phyloP scores from a whole-genome alignment of 2,329 filamentous ascomycete genomes.

The Monilinia aucupariae region DNA sequence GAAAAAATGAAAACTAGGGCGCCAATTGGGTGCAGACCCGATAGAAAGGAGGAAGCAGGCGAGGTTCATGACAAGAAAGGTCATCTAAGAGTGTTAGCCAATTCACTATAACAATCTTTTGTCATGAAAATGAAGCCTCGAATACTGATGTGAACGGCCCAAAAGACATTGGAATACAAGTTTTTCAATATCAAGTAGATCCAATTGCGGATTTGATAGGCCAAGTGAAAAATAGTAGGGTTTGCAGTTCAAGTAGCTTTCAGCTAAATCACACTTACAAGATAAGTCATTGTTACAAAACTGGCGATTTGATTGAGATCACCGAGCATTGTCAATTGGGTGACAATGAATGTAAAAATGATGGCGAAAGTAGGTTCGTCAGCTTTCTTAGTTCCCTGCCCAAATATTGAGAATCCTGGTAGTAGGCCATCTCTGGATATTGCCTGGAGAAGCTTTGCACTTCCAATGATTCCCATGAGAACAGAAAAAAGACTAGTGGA shows the following conservation, averaged over 20 bases:
- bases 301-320: constrained; percentile 86
- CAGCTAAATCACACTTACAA: constrained; percentile 42
- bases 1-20: constrained; percentile 84
- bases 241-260: not conserved
- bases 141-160: not conserved
- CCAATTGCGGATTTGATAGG: too few relatives aligned
- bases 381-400: constrained; percentile 62
- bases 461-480: constrained; percentile 80
- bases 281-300: constrained; percentile 84
- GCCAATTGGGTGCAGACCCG: constrained; percentile 81
- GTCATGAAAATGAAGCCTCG: not conserved
- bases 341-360: constrained; percentile 66
- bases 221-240: too few relatives aligned
- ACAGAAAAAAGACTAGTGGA: constrained; percentile 80
- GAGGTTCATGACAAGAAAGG: constrained; percentile 81
- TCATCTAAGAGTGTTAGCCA: constrained; percentile 52
- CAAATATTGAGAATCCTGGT: constrained; percentile 69
- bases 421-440: constrained; percentile 73
- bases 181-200: not conserved
- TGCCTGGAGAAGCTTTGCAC: constrained; percentile 78
- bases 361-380: constrained; percentile 77
- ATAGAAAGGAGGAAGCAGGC: constrained; percentile 84
- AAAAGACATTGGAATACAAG: not conserved
- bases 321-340: constrained; percentile 74
- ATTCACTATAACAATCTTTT: not conserved